Base-by-base conservation (phyloP, 495 filamentous ascomycete species). In the Neurospora tetrasperma region DNA sequence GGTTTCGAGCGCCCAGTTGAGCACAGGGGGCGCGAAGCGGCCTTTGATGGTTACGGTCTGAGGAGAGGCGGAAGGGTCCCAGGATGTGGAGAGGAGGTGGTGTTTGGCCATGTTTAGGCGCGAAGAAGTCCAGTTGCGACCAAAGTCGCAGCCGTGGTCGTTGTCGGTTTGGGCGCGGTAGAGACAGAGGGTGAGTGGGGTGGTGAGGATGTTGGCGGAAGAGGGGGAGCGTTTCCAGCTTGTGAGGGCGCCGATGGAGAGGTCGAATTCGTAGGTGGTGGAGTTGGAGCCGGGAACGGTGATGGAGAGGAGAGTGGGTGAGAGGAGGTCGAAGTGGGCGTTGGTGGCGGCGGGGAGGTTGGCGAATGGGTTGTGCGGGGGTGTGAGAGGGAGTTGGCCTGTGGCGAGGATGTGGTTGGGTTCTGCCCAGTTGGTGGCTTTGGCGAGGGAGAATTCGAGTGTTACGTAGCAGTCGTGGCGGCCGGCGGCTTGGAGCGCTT, bases 131-230 rank as follows among this genome's bases (percentile, higher is more conserved):
- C 86, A 87, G 71, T 84, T 78, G 42, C 80, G 74, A 5, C 84
- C 84, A 75, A 83, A 82, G 14, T 81, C 79, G 14, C 81, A 80
- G 2, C 87, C 83, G 10, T 82, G 81, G 75, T 93, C 90, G 79
- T 92, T 92, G 78, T 91, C 88, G 5, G 90, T 93, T 35, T 85
- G 86, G 0, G 87, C 80, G 40, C 86, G 85, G 78, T 88, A 86
- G 75, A 88, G 83, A 46, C 80, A 80, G 9, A 88, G 78, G 6
- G 74, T 31, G 8, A 85, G 78, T 0, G 85, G 83, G 20, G 80
- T 74, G 42, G 83, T 82, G 70, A 89, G 79, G 44, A 88, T 73
- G 75, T 85, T 84, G 31, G 42, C 44, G 7, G 76, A 39, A 8
- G 71, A 11, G 16, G 74, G 14, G 35, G 69, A 38, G 6, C 80